A percentile compares a stretch with the other conserved stretches of the same genome.
phyloP scores from a whole-genome alignment of 768 basidiomycete genomes.

The Podaxis sp. region DNA sequence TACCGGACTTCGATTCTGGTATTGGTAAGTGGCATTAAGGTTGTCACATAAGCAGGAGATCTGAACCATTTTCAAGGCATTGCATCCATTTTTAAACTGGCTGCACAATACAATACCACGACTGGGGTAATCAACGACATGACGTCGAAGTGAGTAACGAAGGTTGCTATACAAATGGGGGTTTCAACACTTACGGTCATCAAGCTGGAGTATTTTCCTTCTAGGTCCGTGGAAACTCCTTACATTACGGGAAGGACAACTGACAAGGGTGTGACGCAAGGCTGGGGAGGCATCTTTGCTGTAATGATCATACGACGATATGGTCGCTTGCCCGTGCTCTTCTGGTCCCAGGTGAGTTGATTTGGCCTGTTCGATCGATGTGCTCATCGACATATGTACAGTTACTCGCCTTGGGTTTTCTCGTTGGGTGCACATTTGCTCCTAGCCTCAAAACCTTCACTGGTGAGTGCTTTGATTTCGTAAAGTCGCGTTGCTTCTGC shows the following conservation, averaged over 20 bases:
- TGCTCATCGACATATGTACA: conserved; percentile 15
- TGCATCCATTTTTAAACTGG: conserved; percentile 46
- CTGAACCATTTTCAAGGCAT: not conserved
- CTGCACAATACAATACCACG: conserved; percentile 49
- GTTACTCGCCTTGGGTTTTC: conserved; percentile 54
- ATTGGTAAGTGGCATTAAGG: conserved; percentile 36
- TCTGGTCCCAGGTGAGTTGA: conserved; percentile 60
- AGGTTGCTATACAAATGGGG: not conserved
- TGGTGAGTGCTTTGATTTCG: conserved; percentile 24
- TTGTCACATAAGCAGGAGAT: not conserved
- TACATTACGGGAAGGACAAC: not conserved
- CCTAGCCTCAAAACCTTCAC: conserved; percentile 54
- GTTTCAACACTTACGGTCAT: conserved; percentile 6
- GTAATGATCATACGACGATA: conserved; percentile 60
- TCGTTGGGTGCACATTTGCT: conserved; percentile 42
- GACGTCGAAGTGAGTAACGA: conserved; percentile 44
- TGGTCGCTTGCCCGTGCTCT: conserved; percentile 63
- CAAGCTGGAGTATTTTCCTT: conserved; percentile 66
- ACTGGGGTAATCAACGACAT: conserved; percentile 56
- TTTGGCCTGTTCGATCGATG: not conserved
- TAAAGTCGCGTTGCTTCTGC: not conserved
- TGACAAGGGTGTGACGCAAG: conserved; percentile 20
- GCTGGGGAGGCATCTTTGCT: conserved; percentile 58
- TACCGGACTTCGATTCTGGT: conserved; percentile 66
- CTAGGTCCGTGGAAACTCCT: conserved; percentile 32